A percentile compares a stretch with the other conserved stretches of the same genome.
These are phyloP conservation scores for Coprinopsis cinerea DNA, from an alignment of 768 basidiomycete species.

Conservation along the genomic window DNA sequence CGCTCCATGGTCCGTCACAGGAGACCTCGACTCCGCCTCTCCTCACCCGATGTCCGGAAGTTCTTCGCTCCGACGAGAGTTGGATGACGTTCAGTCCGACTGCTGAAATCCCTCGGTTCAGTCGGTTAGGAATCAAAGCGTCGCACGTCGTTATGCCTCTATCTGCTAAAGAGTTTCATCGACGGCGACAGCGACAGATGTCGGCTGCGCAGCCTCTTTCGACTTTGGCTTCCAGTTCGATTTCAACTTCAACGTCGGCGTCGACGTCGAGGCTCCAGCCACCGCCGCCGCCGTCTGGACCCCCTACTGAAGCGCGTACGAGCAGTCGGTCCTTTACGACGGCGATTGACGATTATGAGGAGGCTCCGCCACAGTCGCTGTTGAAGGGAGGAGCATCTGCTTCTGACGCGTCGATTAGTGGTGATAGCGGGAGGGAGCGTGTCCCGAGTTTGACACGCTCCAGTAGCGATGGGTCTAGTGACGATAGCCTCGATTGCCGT, in stretches of 20 bases:
- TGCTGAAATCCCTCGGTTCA: constrained; percentile 34
- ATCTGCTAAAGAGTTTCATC: constrained; percentile 26
- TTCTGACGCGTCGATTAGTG: no score
- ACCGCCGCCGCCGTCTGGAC: not conserved
- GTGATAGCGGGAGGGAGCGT: not conserved
- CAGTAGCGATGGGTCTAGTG: not conserved
- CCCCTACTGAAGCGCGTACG: no score
- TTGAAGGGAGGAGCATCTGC: no score
- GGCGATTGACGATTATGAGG: no score
- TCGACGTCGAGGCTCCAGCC: no score
- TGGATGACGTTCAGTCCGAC: constrained; percentile 34
- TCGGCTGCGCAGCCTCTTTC: no score
- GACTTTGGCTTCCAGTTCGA: no score
- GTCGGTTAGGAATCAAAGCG: constrained; percentile 29
- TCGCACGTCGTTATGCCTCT: constrained; percentile 36
- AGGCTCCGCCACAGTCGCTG: no score
- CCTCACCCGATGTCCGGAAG: not conserved
- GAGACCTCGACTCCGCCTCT: not conserved
- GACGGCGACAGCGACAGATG: not conserved
- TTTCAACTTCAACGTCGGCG: no score
- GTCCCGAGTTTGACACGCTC: not conserved
- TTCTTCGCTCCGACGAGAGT: constrained; percentile 15
- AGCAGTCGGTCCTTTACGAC: no score
- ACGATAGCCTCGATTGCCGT: not conserved
- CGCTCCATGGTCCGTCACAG: constrained; percentile 4